Evolutionary conservation across 768 basidiomycete genomes (phyloP).

Genomic region (Coprinopsis marcescibilis): DNA sequence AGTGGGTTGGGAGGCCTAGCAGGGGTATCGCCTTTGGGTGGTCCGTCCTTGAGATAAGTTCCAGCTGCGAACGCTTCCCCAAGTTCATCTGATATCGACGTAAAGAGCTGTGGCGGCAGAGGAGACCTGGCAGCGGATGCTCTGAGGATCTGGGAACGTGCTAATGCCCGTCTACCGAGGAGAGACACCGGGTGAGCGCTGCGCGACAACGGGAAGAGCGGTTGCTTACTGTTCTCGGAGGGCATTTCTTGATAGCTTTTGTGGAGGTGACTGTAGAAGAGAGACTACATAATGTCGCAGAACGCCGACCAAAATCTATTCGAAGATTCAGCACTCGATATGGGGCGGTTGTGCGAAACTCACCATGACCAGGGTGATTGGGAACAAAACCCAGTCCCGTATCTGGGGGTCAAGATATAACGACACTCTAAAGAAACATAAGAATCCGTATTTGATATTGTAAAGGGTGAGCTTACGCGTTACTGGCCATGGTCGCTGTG

Average conservation of each 20-base stretch:
- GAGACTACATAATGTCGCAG: constrained; percentile 89
- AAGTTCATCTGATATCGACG: constrained; percentile 68
- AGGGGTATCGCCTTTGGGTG: constrained; percentile 57
- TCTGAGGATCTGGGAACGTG: constrained; percentile 80
- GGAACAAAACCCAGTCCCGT: constrained; percentile 90
- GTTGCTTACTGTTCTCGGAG: constrained; percentile 87
- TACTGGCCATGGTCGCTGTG: constrained; percentile 22
- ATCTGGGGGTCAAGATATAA: constrained; percentile 92
- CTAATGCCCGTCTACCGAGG: constrained; percentile 58
- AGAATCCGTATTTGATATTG: not conserved
- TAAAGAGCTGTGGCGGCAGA: constrained; percentile 68
- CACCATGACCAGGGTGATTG: constrained; percentile 96
- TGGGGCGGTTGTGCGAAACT: constrained; percentile 22
- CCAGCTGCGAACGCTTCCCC: constrained; percentile 68
- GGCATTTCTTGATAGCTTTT: constrained; percentile 69
- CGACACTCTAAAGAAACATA: constrained; percentile 33
- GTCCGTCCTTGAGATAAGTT: constrained; percentile 81
- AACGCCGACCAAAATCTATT: constrained; percentile 86
- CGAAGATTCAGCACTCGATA: not conserved
- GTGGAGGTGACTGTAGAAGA: constrained; percentile 77
- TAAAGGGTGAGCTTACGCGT: constrained; percentile 32
- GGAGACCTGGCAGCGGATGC: constrained; percentile 77
- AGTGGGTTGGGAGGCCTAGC: constrained; percentile 72
- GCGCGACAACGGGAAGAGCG: constrained; percentile 5
- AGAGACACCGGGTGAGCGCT: constrained; percentile 7